Evolutionary conservation across 1,284 basidiomycete species (phyloP).

Genomic region (Prillingera fragicola): DNA sequence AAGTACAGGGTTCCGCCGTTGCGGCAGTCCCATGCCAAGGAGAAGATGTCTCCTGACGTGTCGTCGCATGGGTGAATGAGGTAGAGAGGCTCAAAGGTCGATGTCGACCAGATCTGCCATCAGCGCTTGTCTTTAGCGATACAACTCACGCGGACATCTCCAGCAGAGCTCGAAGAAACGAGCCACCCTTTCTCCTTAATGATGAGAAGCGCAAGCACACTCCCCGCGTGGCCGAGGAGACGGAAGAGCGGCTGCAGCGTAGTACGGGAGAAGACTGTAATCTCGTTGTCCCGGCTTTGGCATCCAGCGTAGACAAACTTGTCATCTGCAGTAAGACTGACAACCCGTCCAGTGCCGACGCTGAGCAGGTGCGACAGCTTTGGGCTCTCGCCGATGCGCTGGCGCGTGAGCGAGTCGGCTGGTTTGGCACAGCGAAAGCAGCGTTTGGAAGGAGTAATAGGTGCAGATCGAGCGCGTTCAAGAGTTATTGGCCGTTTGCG

Average conservation of each 20-base stretch:
- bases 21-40: constrained; percentile 68
- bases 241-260: constrained; percentile 65
- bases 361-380: constrained; percentile 44
- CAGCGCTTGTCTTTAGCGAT: constrained; percentile 15
- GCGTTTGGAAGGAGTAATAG: constrained; percentile 6
- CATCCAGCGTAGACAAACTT: constrained; percentile 75
- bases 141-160: constrained; percentile 64
- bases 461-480: no score
- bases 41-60: constrained; percentile 85
- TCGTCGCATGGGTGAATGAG: constrained; percentile 78
- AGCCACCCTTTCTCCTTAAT: constrained; percentile 73
- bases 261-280: constrained; percentile 65
- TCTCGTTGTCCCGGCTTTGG: constrained; percentile 69
- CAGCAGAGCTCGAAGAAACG: constrained; percentile 66
- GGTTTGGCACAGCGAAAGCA: no score
- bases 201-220: constrained; percentile 74
- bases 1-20: constrained; percentile 69
- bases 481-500: no score
- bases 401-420: constrained; percentile 44
- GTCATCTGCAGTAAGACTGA: constrained; percentile 68
- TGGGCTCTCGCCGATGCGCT: constrained; percentile 42
- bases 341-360: constrained; percentile 50
- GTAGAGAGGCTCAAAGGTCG: constrained; percentile 64
- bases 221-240: constrained; percentile 77
- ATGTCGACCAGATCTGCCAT: constrained; percentile 74